Evolutionary conservation across 192 early-diverging fungal species (phyloP).

Genomic region (Lobosporangium transversale): DNA sequence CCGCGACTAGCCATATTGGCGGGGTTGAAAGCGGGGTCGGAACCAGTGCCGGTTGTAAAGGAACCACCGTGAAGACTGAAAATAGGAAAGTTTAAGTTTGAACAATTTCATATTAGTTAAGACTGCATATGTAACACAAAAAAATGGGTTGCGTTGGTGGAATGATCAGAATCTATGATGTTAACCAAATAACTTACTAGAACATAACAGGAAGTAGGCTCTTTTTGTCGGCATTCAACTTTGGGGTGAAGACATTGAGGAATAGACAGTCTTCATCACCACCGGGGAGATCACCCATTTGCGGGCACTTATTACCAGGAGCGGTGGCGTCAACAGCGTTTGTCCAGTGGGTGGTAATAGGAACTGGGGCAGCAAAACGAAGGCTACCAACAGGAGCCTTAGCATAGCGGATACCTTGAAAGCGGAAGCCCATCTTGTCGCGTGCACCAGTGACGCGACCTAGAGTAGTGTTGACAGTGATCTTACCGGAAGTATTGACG

Average conservation of each 20-base stretch:
- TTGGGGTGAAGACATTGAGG: slow-evolving; percentile 51
- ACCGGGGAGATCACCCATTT: slow-evolving; percentile 33
- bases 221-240: slow-evolving; percentile 27
- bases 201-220: slow-evolving; percentile 48
- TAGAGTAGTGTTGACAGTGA: slow-evolving; percentile 30
- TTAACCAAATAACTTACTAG: slow-evolving; percentile 28
- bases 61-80: slow-evolving; percentile 45
- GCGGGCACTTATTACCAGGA: slow-evolving; percentile 45
- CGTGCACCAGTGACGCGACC: slow-evolving; percentile 42
- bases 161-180: neutral
- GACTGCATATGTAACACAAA: slow-evolving; percentile 1
- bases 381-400: slow-evolving; percentile 47
- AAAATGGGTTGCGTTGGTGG: neutral
- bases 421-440: slow-evolving; percentile 47
- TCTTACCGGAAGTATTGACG: slow-evolving; percentile 26
- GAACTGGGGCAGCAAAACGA: slow-evolving; percentile 45
- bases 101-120: neutral
- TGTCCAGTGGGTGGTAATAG: slow-evolving; percentile 26
- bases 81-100: neutral
- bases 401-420: slow-evolving; percentile 53
- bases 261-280: slow-evolving; percentile 53
- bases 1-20: slow-evolving; percentile 50
- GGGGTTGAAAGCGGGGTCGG: slow-evolving; percentile 52
- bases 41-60: slow-evolving; percentile 48
- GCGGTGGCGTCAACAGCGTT: slow-evolving; percentile 39